Evolutionary conservation across 2,329 filamentous ascomycete species (phyloP).

Genomic region (Endocalyx cinctus): DNA sequence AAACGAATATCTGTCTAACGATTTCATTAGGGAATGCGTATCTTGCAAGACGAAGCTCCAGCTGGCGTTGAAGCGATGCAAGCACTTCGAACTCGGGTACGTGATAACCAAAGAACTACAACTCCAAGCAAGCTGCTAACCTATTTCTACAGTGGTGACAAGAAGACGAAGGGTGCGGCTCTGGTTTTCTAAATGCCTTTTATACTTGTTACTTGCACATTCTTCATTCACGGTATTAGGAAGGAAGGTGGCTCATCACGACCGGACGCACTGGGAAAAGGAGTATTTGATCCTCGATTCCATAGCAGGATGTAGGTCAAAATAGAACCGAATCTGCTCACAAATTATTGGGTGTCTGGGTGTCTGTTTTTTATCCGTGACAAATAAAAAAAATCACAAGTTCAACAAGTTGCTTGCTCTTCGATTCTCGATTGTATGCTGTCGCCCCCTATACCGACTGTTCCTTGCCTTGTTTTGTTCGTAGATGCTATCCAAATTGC

Average conservation of each 20-base stretch:
- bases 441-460: too few species aligned
- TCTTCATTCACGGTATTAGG: slow-evolving; percentile 41
- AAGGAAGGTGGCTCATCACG: slow-evolving; percentile 35
- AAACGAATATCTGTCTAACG: too few species aligned
- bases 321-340: slow-evolving; percentile 22
- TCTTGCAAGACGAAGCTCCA: slow-evolving; percentile 97
- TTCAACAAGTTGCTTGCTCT: too few species aligned
- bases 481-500: too few species aligned
- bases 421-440: too few species aligned
- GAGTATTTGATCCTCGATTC: slow-evolving; percentile 40
- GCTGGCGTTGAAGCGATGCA: slow-evolving; percentile 98
- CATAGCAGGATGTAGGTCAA: slow-evolving; percentile 21
- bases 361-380: too few species aligned
- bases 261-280: slow-evolving; percentile 30
- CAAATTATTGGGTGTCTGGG: too few species aligned
- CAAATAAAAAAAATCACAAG: too few species aligned
- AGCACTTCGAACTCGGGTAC: slow-evolving; percentile 99
- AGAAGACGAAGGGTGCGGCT: slow-evolving; percentile 99
- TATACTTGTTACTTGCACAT: slow-evolving; percentile 33
- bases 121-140: slow-evolving; percentile 34
- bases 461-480: too few species aligned
- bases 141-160: slow-evolving; percentile 76
- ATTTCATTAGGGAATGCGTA: too few species aligned
- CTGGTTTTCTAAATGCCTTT: slow-evolving; percentile 79
- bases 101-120: slow-evolving; percentile 32